phyloP scores from a whole-genome alignment of 495 filamentous ascomycete species.

The Tuber melanosporum region DNA sequence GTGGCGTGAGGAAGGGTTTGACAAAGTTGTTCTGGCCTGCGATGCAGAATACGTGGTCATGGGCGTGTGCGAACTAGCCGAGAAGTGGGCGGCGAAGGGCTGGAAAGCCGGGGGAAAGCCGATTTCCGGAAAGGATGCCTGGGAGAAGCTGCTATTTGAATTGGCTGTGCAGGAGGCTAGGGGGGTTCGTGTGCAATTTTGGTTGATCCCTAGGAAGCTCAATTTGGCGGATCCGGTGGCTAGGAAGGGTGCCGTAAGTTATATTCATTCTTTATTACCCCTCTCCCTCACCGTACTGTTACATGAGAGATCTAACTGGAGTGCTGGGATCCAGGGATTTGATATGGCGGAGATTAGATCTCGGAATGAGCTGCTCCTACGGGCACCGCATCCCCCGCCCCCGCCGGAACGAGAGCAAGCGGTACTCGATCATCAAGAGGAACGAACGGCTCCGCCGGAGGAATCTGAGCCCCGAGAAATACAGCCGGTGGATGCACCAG shows the following conservation, averaged over 20 bases:
- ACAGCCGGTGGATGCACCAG: neutral
- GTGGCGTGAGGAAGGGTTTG: slow-evolving; percentile 16
- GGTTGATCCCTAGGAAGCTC: slow-evolving; percentile 5
- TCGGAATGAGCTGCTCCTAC: neutral
- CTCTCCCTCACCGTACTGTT: neutral
- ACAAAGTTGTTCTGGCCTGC: slow-evolving; percentile 11
- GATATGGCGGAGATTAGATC: slow-evolving; percentile 1
- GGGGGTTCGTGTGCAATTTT: slow-evolving; percentile 14
- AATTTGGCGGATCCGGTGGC: slow-evolving; percentile 6
- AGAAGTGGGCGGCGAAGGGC: slow-evolving; percentile 3
- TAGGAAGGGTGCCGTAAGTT: neutral
- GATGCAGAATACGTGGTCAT: slow-evolving; percentile 3
- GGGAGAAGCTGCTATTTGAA: slow-evolving; percentile 6
- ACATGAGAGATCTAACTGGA: neutral
- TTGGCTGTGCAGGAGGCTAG: neutral
- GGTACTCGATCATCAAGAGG: neutral
- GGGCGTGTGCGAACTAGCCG: neutral
- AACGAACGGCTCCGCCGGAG: neutral
- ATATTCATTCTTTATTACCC: neutral
- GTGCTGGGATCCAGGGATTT: neutral
- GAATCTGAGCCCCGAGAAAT: neutral
- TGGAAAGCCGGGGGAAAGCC: neutral
- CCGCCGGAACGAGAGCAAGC: neutral
- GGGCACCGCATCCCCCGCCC: neutral
- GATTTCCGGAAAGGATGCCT: neutral